Conservation (phyloP, 176 grass and related monocot species). For the Pontederia crassipes region DNA sequence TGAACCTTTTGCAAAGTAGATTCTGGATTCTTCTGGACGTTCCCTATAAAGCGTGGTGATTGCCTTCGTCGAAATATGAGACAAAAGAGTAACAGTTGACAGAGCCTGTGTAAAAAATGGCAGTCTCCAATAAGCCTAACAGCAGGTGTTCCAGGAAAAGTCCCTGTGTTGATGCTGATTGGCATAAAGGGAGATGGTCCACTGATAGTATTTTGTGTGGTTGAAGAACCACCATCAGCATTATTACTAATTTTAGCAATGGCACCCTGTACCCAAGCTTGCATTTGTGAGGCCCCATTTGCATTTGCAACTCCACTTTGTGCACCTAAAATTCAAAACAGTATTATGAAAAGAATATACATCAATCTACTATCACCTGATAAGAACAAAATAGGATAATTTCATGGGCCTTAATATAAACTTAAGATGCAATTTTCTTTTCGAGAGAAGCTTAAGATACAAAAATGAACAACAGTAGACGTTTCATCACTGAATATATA, state of each 20-base stretch:
- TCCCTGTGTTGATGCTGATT: constrained; percentile 96
- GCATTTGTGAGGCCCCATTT: constrained; percentile 87
- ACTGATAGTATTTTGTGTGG: constrained; percentile 64
- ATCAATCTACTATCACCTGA: not conserved
- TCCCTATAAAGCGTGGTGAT: constrained; percentile 47
- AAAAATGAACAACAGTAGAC: no score
- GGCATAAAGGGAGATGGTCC: constrained; percentile 79
- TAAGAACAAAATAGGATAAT: constrained; percentile 17
- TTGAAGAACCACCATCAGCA: constrained; percentile 62
- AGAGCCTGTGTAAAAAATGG: constrained; percentile 94
- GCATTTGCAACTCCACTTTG: constrained; percentile 64
- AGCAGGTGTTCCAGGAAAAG: constrained; percentile 96
- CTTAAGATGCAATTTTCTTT: no score
- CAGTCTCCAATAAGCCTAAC: constrained; percentile 96
- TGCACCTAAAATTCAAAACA: constrained; percentile 41
- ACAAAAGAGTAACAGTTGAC: constrained; percentile 89
- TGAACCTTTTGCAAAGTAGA: constrained; percentile 64
- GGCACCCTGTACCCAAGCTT: constrained; percentile 99
- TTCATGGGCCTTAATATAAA: not conserved
- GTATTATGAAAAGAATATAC: not conserved
- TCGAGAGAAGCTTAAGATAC: no score
- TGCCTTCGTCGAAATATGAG: constrained; percentile 86
- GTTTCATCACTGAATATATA: no score
- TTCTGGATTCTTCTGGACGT: constrained; percentile 59
- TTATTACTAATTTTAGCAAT: constrained; percentile 98